Conservation (phyloP, 1,139 yeast genomes). For the Blastobotrys aristatus region DNA sequence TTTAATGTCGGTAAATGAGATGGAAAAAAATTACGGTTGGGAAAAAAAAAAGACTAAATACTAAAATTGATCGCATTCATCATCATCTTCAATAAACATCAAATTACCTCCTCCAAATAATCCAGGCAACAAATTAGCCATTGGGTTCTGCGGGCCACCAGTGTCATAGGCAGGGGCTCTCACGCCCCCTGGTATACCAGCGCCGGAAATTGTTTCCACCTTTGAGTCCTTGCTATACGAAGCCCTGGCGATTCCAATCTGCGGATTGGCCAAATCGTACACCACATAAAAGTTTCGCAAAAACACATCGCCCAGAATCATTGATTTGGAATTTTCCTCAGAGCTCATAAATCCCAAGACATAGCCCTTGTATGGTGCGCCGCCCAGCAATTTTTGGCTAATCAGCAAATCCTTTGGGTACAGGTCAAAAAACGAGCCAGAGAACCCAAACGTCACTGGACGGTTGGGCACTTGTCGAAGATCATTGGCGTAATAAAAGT, state of each 20-base stretch:
- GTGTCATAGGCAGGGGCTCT: slow-evolving; percentile 1
- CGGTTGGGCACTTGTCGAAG: slow-evolving; percentile 12
- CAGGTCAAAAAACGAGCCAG: slow-evolving; percentile 21
- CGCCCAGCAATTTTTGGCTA: slow-evolving; percentile 11
- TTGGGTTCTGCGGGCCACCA: not conserved
- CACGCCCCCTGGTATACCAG: not conserved
- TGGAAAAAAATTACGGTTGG: no score
- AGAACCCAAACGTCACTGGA: slow-evolving; percentile 19
- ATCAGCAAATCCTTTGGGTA: slow-evolving; percentile 20
- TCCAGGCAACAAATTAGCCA: not conserved
- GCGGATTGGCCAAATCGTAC: slow-evolving; percentile 24
- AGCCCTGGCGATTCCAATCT: slow-evolving; percentile 28
- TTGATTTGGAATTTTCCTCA: slow-evolving; percentile 18
- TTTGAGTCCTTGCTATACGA: slow-evolving; percentile 9
- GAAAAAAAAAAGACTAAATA: no score
- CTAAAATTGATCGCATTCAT: no score
- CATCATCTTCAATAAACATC: no score
- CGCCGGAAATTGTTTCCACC: not conserved
- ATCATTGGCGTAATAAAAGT: slow-evolving; percentile 16
- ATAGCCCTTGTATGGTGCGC: slow-evolving; percentile 6
- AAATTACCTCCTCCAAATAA: slow-evolving; percentile 2
- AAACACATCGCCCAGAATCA: slow-evolving; percentile 29
- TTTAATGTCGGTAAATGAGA: no score
- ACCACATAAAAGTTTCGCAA: slow-evolving; percentile 28
- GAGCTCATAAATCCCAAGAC: slow-evolving; percentile 21